Percentiles rank a stretch among this genome's conserved stretches.
phyloP scores from a whole-genome alignment of 805 yeast species.

The Cyberlindnera subsufficiens region DNA sequence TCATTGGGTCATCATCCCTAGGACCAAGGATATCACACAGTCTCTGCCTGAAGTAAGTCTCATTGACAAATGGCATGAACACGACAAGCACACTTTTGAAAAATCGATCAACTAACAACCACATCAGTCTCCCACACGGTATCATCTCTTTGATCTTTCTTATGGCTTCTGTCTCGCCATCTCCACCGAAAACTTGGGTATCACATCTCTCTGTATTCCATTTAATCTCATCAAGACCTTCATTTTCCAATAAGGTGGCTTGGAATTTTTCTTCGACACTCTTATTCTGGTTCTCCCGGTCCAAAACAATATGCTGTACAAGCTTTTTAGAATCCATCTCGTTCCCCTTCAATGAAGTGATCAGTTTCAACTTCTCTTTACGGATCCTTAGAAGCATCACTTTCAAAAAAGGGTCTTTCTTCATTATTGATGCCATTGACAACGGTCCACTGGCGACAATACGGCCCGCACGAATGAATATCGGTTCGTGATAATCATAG shows the following conservation, averaged over 20 bases:
- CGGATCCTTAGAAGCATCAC: constrained; percentile 19
- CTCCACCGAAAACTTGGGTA: constrained; percentile 11
- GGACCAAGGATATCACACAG: constrained; percentile 8
- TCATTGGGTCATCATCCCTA: constrained; percentile 7
- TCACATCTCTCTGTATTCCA: constrained; percentile 5
- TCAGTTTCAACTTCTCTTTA: constrained; percentile 23
- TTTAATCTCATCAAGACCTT: constrained; percentile 32
- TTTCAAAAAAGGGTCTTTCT: constrained; percentile 26
- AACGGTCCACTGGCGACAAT: constrained; percentile 28
- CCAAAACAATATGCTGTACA: constrained; percentile 15
- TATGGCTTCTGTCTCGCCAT: constrained; percentile 18
- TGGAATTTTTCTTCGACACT: constrained; percentile 25
- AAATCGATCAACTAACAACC: constrained; percentile 20
- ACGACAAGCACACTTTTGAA: constrained; percentile 14
- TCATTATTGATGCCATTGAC: constrained; percentile 23
- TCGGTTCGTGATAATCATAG: constrained; percentile 25
- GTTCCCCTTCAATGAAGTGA: constrained; percentile 3
- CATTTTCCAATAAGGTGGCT: constrained; percentile 29
- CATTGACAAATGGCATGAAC: constrained; percentile 23
- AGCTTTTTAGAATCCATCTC: constrained; percentile 11
- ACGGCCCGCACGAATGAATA: constrained; percentile 26
- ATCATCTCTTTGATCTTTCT: constrained; percentile 15
- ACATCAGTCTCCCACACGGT: constrained; percentile 18
- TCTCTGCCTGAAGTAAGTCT: constrained; percentile 12
- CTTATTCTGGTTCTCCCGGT: constrained; percentile 14